Percentiles rank a stretch among this genome's conserved stretches.
These are phyloP conservation scores for Podospora australis DNA, from an alignment of 495 filamentous ascomycete species.

Conservation along the genomic window DNA sequence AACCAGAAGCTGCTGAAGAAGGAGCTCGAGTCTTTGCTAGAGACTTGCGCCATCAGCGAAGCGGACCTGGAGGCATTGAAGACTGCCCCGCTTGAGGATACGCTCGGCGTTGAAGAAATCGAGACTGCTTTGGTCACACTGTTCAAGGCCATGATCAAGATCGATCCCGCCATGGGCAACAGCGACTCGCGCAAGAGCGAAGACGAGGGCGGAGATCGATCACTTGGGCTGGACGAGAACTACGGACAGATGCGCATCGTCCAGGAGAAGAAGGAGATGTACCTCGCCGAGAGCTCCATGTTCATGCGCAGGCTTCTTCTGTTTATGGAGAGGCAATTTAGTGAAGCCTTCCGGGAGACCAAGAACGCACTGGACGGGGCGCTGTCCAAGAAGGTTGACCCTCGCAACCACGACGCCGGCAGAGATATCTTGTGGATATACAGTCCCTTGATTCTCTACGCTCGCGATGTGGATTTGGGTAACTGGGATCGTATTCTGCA, in stretches of 20 bases:
- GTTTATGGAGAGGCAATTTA: conserved; percentile 75
- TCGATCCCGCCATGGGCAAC: conserved; percentile 69
- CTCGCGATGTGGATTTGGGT: conserved; percentile 67
- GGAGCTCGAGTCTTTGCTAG: conserved; percentile 74
- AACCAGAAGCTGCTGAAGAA: conserved; percentile 92
- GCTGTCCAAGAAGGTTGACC: conserved; percentile 47
- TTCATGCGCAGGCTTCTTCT: conserved; percentile 75
- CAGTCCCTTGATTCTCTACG: conserved; percentile 75
- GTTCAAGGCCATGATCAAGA: conserved; percentile 91
- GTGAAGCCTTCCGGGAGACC: conserved; percentile 61
- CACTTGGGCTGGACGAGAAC: conserved; percentile 62
- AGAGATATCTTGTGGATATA: conserved; percentile 69
- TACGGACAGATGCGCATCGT: conserved; percentile 89
- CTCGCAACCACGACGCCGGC: conserved; percentile 46
- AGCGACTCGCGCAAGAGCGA: conserved; percentile 45
- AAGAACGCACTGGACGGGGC: conserved; percentile 49
- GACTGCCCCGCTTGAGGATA: conserved; percentile 64
- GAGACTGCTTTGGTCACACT: conserved; percentile 71
- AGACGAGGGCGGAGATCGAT: conserved; percentile 42
- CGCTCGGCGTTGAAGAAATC: conserved; percentile 63
- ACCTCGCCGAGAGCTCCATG: conserved; percentile 58
- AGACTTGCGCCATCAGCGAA: conserved; percentile 78
- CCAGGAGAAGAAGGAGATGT: conserved; percentile 86
- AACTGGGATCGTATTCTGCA: conserved; percentile 76
- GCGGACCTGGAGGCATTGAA: conserved; percentile 66